Evolutionary conservation across 2,329 filamentous ascomycete genomes (phyloP).

Genomic region (Cladophialophora psammophila): DNA sequence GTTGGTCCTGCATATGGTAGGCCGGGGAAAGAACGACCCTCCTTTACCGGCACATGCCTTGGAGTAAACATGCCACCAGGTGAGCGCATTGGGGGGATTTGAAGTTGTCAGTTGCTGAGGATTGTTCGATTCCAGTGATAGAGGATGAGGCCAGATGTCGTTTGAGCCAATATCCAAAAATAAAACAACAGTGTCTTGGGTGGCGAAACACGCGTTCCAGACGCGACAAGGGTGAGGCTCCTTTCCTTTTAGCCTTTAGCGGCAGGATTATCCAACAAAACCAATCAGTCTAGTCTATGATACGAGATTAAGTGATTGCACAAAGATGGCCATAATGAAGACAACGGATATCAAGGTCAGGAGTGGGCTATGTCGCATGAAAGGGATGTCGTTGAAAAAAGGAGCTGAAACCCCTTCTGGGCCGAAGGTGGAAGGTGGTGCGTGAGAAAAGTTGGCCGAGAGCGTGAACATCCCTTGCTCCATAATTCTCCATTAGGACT

Average conservation of each 20-base stretch:
- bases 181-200: conserved; percentile 14
- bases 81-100: conserved; percentile 19
- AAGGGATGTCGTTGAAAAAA: conserved; percentile 19
- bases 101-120: background rate
- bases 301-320: conserved; percentile 8
- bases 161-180: conserved; percentile 7
- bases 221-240: conserved; percentile 30
- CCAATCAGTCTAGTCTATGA: conserved; percentile 12
- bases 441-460: background rate
- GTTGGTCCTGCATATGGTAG: conserved; percentile 33
- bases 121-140: background rate
- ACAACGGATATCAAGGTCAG: background rate
- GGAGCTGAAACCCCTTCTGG: conserved; percentile 4
- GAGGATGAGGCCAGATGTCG: conserved; percentile 28
- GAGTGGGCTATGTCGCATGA: no score
- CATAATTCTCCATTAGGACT: conserved; percentile 18
- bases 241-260: background rate
- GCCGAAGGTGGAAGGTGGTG: background rate
- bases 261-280: conserved; percentile 4
- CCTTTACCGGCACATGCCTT: conserved; percentile 33
- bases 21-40: conserved; percentile 38
- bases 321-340: conserved; percentile 10
- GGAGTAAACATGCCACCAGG: conserved; percentile 35
- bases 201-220: conserved; percentile 34
- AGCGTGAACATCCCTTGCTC: conserved; percentile 11